phyloP scores from a whole-genome alignment of 768 basidiomycete genomes.

The Pleurotus ostreatus region DNA sequence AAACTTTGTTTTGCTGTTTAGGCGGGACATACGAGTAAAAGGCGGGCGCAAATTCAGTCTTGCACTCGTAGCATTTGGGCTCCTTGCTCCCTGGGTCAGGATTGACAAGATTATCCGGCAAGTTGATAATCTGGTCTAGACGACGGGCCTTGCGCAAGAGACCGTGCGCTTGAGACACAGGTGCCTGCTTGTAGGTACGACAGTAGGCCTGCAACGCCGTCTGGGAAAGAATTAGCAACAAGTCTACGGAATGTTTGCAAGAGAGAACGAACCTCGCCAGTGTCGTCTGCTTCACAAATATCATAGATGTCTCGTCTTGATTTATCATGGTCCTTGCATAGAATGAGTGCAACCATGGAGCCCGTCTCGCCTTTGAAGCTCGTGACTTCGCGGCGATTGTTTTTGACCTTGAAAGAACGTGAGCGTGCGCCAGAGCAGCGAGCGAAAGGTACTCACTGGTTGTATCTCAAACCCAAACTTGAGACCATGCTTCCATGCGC shows the following conservation, averaged over 20 bases:
- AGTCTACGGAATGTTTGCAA: background rate
- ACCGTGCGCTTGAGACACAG: conserved; percentile 69
- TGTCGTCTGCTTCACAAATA: conserved; percentile 81
- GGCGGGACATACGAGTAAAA: conserved; percentile 47
- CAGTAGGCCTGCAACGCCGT: conserved; percentile 89
- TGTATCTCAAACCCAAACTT: conserved; percentile 93
- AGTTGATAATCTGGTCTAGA: conserved; percentile 67
- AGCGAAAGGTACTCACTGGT: conserved; percentile 43
- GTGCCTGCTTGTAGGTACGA: conserved; percentile 78
- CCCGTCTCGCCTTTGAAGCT: conserved; percentile 79
- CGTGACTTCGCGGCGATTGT: conserved; percentile 66
- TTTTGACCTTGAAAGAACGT: conserved; percentile 58
- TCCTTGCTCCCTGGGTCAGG: conserved; percentile 19
- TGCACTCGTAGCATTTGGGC: conserved; percentile 56
- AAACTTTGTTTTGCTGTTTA: conserved; percentile 11
- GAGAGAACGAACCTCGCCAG: conserved; percentile 61
- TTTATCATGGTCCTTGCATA: conserved; percentile 73
- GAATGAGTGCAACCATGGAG: conserved; percentile 71
- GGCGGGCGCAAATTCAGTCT: conserved; percentile 68
- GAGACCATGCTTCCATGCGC: conserved; percentile 83
- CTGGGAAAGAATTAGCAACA: conserved; percentile 33
- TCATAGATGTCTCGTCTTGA: conserved; percentile 70
- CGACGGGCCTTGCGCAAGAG: conserved; percentile 86
- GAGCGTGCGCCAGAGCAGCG: background rate
- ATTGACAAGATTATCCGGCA: conserved; percentile 25